phyloP scores from a whole-genome alignment of 2,329 filamentous ascomycete genomes.

The Curvularia hawaiiensis region DNA sequence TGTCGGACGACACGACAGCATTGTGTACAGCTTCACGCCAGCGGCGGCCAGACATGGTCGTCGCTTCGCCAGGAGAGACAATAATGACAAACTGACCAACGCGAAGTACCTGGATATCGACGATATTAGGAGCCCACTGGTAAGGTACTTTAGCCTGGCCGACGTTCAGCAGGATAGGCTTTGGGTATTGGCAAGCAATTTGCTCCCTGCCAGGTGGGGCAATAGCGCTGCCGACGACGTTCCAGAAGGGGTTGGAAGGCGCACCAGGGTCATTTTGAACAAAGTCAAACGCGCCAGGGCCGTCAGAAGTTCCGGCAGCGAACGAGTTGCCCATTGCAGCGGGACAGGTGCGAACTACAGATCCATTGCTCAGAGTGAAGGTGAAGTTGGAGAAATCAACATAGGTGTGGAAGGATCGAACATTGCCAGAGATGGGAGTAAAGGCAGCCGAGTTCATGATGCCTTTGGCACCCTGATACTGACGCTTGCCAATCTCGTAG shows the following conservation, averaged over 20 bases:
- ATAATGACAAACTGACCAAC: conserved; percentile 85
- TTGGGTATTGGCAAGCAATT: conserved; percentile 75
- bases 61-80: conserved; percentile 84
- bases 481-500: conserved; percentile 76
- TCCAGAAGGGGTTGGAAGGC: conserved; percentile 83
- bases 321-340: conserved; percentile 92
- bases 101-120: conserved; percentile 84
- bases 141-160: conserved; percentile 81
- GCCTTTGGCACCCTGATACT: conserved; percentile 65
- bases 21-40: conserved; percentile 66
- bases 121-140: conserved; percentile 87
- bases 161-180: conserved; percentile 86
- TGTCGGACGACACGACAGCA: conserved; percentile 26
- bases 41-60: conserved; percentile 87
- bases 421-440: conserved; percentile 64
- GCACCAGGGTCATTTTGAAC: conserved; percentile 80
- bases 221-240: conserved; percentile 72
- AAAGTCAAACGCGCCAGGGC: conserved; percentile 91
- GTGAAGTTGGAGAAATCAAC: conserved; percentile 78
- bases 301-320: conserved; percentile 89
- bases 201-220: conserved; percentile 74
- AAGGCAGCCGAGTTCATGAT: conserved; percentile 60
- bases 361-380: conserved; percentile 76
- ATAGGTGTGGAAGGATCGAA: conserved; percentile 85
- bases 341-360: conserved; percentile 74